Base-by-base conservation (phyloP, 2,329 filamentous ascomycete species). In the Cytospora mali region DNA sequence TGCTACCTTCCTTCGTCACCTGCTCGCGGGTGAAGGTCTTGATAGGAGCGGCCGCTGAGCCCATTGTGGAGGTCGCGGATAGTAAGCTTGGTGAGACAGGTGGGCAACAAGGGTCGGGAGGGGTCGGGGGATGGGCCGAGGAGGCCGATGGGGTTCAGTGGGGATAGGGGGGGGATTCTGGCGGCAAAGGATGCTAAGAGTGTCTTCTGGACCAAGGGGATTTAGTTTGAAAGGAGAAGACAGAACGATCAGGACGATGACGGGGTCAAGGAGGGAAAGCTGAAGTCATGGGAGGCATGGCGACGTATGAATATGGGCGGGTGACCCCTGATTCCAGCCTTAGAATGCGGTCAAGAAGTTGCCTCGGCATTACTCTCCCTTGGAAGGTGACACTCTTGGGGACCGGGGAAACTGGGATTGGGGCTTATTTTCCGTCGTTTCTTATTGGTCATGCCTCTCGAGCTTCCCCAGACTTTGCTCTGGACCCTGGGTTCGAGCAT, bases 1-100 rank as follows among this genome's bases (percentile, higher is more conserved):
- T 86, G 74, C 88, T 92, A 21, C 63, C 63, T 79, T 94, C 89
- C 74, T 88, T 84, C 66, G 88, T 88, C 69, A 95, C 90, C 75
- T 92, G 84, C 61, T 79, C 84, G 69, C 84, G 84, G 64, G 84
- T 82, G 71, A 81, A 85, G 25, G 81, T 84, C 71, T 84, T 77
- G 67, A 75, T 70, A 35, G 78, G 75, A 65, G 75, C 67, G 39
- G 74, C 70, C 14, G 54, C 57, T 33, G 57, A 60, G 16, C 57
- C 57, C 75, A 78, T 77, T 53, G 66, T 65, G 64, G 33, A 42
- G 42, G 65, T 33, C 55, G 49, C 56, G 35, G 27, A 18, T 23
- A 46, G 21, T 60, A 25, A 27, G 21, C 2, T 48, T 29, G 42
- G 18, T 4, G 57, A 33, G 50, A 54, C 23, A 23, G 18, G 18